These are phyloP conservation scores for Chytridiales sp. DNA, from an alignment of 371 early-diverging fungal species.

Conservation along the genomic window DNA sequence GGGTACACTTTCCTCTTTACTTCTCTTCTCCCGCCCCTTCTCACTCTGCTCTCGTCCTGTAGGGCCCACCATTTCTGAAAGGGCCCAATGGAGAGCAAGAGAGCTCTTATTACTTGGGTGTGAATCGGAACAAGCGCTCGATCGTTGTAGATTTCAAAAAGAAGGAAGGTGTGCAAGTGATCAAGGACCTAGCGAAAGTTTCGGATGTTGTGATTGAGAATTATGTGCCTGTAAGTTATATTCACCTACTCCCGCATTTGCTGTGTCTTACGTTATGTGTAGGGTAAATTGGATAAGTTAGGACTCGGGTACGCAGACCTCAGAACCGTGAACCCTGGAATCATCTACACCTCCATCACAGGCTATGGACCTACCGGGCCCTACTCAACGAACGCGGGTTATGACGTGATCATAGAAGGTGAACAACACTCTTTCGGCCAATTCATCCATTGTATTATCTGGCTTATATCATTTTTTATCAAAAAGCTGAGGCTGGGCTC, in stretches of 20 bases:
- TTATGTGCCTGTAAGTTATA: slow-evolving; percentile 71
- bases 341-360: slow-evolving; percentile 85
- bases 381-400: slow-evolving; percentile 75
- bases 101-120: slow-evolving; percentile 85
- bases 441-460: too few species aligned
- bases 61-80: slow-evolving; percentile 61
- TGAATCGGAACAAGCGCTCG: slow-evolving; percentile 89
- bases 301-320: slow-evolving; percentile 79
- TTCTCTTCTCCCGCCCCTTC: neutral
- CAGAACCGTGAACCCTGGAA: slow-evolving; percentile 64
- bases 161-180: slow-evolving; percentile 59
- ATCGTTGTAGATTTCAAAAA: slow-evolving; percentile 82
- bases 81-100: slow-evolving; percentile 48
- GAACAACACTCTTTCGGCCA: too few species aligned
- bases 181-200: slow-evolving; percentile 57
- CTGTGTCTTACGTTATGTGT: slow-evolving; percentile 23
- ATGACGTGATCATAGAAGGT: slow-evolving; percentile 89
- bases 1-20: neutral
- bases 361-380: slow-evolving; percentile 89
- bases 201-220: slow-evolving; percentile 89
- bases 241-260: neutral
- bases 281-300: slow-evolving; percentile 71
- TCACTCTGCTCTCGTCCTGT: slow-evolving; percentile 55
- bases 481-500: slow-evolving; percentile 80
- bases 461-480: too few species aligned